These are phyloP conservation scores for Pleurostoma richardsiae DNA, from an alignment of 2,329 filamentous ascomycete genomes.

Conservation along the genomic window DNA sequence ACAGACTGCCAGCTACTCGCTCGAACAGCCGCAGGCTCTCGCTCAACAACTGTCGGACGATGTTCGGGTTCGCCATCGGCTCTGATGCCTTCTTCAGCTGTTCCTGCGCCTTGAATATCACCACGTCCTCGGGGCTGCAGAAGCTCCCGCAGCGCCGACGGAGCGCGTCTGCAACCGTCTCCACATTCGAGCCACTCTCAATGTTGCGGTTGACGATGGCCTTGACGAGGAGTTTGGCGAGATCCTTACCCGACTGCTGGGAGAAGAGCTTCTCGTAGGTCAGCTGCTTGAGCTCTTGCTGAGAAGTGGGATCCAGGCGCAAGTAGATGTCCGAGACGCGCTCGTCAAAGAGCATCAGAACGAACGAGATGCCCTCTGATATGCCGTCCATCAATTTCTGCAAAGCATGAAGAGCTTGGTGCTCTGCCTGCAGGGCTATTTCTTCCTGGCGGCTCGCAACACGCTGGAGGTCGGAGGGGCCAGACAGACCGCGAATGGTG, in stretches of 20 bases:
- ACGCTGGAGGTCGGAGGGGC: constrained; percentile 76
- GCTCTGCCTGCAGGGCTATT: constrained; percentile 86
- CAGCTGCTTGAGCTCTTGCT: constrained; percentile 66
- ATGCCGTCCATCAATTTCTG: constrained; percentile 84
- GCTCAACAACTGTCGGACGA: constrained; percentile 73
- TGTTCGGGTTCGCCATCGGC: constrained; percentile 67
- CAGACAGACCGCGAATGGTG: constrained; percentile 91
- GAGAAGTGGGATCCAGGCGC: constrained; percentile 65
- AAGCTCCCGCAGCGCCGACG: constrained; percentile 91
- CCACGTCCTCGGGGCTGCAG: constrained; percentile 93
- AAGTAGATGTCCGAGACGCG: constrained; percentile 82
- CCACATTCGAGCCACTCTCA: constrained; percentile 91
- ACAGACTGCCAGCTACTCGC: constrained; percentile 79
- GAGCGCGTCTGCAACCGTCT: constrained; percentile 93
- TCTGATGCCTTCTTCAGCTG: constrained; percentile 85
- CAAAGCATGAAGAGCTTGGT: constrained; percentile 83
- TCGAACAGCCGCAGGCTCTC: constrained; percentile 87
- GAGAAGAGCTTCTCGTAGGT: constrained; percentile 90
- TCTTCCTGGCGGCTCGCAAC: constrained; percentile 83
- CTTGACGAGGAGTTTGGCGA: constrained; percentile 92
- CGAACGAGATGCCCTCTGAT: constrained; percentile 94
- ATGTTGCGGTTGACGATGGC: constrained; percentile 98
- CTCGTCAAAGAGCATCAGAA: constrained; percentile 91
- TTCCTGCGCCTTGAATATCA: constrained; percentile 98
- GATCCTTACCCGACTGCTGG: constrained; percentile 70